Percentiles rank a stretch among this genome's conserved stretches.
Evolutionary conservation across 305 asterid genomes (phyloP).

Genomic region (Solanum hybrid): DNA sequence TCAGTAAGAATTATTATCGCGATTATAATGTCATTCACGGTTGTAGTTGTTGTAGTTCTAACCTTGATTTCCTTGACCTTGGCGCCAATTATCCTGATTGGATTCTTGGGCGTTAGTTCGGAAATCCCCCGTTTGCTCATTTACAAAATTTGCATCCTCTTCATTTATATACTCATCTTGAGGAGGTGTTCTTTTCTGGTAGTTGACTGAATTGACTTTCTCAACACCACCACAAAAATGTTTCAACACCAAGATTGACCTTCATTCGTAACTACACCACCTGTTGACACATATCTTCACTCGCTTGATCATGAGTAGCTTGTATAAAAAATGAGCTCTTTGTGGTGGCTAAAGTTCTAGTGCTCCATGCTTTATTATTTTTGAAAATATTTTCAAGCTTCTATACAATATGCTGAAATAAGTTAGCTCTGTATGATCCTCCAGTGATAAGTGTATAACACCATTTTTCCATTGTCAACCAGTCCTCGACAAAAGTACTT

Average conservation of each 20-base stretch:
- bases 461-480: neutral
- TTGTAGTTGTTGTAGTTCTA: neutral
- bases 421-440: neutral
- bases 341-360: neutral
- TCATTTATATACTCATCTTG: neutral
- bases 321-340: neutral
- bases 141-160: neutral
- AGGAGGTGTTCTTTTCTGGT: neutral
- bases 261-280: neutral
- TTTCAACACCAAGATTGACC: neutral
- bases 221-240: neutral
- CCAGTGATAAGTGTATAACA: neutral
- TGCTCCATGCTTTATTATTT: neutral
- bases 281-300: neutral
- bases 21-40: neutral
- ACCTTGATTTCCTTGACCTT: neutral
- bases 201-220: neutral
- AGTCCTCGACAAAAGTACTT: neutral
- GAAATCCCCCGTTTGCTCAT: neutral
- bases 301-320: neutral
- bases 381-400: too few relatives aligned
- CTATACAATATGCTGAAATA: neutral
- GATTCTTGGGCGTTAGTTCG: neutral
- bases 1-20: too few relatives aligned
- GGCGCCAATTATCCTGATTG: neutral